Conservation (phyloP, 2,329 filamentous ascomycete species). For the Aspergillus sp. region DNA sequence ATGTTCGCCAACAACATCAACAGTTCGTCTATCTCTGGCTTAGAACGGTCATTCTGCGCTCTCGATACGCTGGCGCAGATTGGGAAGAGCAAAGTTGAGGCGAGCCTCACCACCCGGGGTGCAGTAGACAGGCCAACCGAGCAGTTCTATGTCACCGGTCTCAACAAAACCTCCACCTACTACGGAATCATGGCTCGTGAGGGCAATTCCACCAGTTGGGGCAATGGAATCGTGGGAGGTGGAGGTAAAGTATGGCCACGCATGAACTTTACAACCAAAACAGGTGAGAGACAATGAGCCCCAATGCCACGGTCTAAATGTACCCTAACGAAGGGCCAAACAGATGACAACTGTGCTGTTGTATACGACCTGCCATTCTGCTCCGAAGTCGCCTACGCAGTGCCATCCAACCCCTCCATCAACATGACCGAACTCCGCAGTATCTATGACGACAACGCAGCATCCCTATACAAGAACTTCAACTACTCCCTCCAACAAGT, state of each 20-base stretch:
- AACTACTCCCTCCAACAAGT: slow-evolving; percentile 79
- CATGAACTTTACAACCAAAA: slow-evolving; percentile 76
- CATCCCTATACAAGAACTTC: slow-evolving; percentile 72
- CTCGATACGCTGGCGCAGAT: slow-evolving; percentile 67
- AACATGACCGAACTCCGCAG: slow-evolving; percentile 63
- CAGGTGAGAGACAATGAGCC: slow-evolving; percentile 56
- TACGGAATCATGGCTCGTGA: slow-evolving; percentile 68
- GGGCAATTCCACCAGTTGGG: slow-evolving; percentile 57
- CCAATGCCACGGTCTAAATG: background rate
- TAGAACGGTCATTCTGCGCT: slow-evolving; percentile 82
- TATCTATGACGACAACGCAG: slow-evolving; percentile 78
- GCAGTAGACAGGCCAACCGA: slow-evolving; percentile 71
- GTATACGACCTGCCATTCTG: slow-evolving; percentile 89
- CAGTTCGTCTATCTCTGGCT: slow-evolving; percentile 62
- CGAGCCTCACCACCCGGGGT: slow-evolving; percentile 69
- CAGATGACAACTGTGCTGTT: slow-evolving; percentile 79
- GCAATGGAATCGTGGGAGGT: slow-evolving; percentile 62
- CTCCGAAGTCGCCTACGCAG: slow-evolving; percentile 83
- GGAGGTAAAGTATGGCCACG: slow-evolving; percentile 73
- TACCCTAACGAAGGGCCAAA: background rate
- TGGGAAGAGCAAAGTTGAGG: slow-evolving; percentile 58
- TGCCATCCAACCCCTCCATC: slow-evolving; percentile 74
- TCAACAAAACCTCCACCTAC: slow-evolving; percentile 73
- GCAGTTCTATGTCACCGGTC: slow-evolving; percentile 78
- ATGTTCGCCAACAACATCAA: slow-evolving; percentile 72